Evolutionary conservation across 225 moss, liverwort and hornwort species (phyloP).

Genomic region (Thuidium tamariscinum): DNA sequence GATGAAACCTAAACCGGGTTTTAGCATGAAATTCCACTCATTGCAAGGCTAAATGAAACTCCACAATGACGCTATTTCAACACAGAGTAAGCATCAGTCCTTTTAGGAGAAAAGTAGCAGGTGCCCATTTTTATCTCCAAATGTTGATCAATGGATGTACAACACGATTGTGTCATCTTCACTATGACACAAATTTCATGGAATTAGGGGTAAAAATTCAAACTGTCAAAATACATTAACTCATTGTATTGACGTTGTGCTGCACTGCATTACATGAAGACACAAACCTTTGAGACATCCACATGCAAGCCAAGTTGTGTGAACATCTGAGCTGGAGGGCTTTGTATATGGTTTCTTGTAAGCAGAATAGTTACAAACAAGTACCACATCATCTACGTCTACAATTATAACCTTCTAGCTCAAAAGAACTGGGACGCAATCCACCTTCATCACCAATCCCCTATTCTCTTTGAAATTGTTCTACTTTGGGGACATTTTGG

Average conservation of each 20-base stretch:
- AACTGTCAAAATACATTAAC: background rate
- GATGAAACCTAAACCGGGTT: background rate
- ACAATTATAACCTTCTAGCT: background rate
- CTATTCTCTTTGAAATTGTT: background rate
- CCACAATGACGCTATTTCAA: background rate
- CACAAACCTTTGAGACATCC: background rate
- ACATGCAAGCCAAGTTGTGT: background rate
- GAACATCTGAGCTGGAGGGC: background rate
- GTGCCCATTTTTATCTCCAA: background rate
- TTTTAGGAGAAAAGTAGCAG: background rate
- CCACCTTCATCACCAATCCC: background rate
- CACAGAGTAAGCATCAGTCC: background rate
- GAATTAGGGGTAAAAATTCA: background rate
- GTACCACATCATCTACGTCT: background rate
- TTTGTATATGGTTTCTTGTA: background rate
- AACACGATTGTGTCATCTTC: background rate
- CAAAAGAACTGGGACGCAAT: background rate
- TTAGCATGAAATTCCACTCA: background rate
- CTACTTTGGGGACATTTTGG: background rate
- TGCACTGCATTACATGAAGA: background rate
- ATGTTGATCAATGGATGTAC: background rate
- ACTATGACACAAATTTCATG: background rate
- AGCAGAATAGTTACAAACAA: background rate
- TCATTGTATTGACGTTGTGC: background rate
- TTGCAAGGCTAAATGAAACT: background rate